Evolutionary conservation across 345 rosid genomes (phyloP).

Genomic region (Sisymbrium altissimum): DNA sequence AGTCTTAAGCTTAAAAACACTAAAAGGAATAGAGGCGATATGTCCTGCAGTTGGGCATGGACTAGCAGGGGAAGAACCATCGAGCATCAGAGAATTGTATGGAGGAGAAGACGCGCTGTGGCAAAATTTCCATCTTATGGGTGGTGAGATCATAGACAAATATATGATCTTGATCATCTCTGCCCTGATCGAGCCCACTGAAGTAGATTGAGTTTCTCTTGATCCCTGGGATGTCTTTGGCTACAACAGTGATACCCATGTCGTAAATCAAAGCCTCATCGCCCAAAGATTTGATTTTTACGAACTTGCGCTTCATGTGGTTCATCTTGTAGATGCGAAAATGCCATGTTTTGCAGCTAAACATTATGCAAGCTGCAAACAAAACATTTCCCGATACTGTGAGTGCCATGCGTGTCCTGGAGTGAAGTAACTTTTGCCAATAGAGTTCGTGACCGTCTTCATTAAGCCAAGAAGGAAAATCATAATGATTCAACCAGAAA

Average conservation of each 20-base stretch:
- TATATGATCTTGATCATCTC: background rate
- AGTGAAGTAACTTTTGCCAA: too few species aligned
- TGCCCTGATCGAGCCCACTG: background rate
- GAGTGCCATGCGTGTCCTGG: background rate
- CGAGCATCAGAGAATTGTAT: background rate
- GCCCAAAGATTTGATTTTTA: background rate
- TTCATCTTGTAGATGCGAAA: background rate
- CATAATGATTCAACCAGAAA: too few species aligned
- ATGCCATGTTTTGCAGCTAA: background rate
- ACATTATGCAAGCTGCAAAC: background rate
- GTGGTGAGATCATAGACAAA: constrained; percentile 6
- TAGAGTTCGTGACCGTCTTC: too few species aligned
- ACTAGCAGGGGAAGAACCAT: constrained; percentile 16
- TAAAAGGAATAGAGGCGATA: too few species aligned
- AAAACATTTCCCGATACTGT: background rate
- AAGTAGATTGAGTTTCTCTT: constrained; percentile 14
- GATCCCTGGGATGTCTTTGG: constrained; percentile 7
- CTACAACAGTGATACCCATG: constrained; percentile 2
- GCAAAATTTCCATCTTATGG: background rate
- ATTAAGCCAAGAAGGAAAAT: too few species aligned
- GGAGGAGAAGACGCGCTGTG: background rate
- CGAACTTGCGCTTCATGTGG: background rate
- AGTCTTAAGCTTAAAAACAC: too few species aligned
- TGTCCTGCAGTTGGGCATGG: too few species aligned
- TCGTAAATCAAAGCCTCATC: constrained; percentile 9